phyloP scores from a whole-genome alignment of 306 rosid species.

The Cyclanthera cordifolia region DNA sequence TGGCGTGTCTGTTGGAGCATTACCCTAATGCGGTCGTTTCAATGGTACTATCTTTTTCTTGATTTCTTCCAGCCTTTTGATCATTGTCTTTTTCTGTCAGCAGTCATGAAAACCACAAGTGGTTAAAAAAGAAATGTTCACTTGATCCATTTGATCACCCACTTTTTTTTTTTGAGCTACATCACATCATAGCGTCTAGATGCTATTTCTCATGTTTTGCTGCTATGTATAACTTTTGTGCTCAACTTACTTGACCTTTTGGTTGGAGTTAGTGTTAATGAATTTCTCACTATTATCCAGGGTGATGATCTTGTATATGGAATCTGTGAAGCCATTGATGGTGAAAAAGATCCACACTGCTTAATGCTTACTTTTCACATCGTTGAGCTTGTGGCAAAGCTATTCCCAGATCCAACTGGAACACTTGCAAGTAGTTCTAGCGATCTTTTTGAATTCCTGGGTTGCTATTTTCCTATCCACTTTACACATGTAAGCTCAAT shows the following conservation, averaged over 20 bases:
- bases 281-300: conserved; percentile 34
- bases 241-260: background rate
- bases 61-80: conserved; percentile 22
- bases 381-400: conserved; percentile 43
- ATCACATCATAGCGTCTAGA: background rate
- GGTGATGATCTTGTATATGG: conserved; percentile 64
- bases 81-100: background rate
- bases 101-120: background rate
- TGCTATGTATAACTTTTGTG: background rate
- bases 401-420: conserved; percentile 68
- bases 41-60: conserved; percentile 39
- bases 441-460: conserved; percentile 67
- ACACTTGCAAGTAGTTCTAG: conserved; percentile 47
- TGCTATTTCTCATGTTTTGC: background rate
- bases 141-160: background rate
- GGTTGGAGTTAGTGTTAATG: background rate
- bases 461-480: conserved; percentile 88
- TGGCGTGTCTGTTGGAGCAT: conserved; percentile 52
- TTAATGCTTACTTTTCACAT: conserved; percentile 55
- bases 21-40: conserved; percentile 47
- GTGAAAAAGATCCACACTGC: conserved; percentile 91
- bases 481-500: conserved; percentile 78
- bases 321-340: conserved; percentile 74
- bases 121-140: conserved; percentile 1
- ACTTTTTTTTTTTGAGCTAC: background rate